Percentiles rank a stretch among this genome's conserved stretches.
These are phyloP conservation scores for Colletotrichum tanaceti DNA, from an alignment of 2,329 filamentous ascomycete genomes.

Conservation along the genomic window DNA sequence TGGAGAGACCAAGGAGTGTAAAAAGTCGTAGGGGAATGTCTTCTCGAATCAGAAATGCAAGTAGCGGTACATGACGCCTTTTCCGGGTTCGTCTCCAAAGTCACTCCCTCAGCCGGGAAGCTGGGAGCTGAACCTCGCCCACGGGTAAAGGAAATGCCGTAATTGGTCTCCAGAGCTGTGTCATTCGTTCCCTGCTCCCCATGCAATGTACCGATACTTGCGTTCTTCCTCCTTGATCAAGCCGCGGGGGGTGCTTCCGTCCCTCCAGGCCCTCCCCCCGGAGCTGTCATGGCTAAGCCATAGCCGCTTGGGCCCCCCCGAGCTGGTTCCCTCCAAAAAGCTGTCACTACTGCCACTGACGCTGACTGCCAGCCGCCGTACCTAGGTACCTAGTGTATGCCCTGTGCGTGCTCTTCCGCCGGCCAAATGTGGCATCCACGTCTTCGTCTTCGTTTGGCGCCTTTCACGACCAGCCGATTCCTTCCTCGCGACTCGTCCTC, in stretches of 20 bases:
- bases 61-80: not conserved
- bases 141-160: constrained; percentile 5
- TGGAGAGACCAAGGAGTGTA: constrained; percentile 9
- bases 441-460: constrained; percentile 13
- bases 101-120: not conserved
- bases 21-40: not conserved
- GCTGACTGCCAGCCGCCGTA: constrained; percentile 4
- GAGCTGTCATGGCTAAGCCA: constrained; percentile 2
- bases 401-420: not conserved
- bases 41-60: not conserved
- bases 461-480: constrained; percentile 17
- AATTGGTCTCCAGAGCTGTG: constrained; percentile 8
- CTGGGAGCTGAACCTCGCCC: too few relatives aligned
- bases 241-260: not conserved
- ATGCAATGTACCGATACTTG: not conserved
- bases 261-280: not conserved
- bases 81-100: constrained; percentile 1
- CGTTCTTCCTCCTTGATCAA: not conserved
- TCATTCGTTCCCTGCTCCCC: not conserved
- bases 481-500: constrained; percentile 18
- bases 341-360: constrained; percentile 8
- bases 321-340: not conserved
- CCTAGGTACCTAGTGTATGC: too few relatives aligned
- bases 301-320: not conserved
- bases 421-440: constrained; percentile 17